Base-by-base conservation (phyloP, 108 stramenopile species). In the Parietichytrium sp. region DNA sequence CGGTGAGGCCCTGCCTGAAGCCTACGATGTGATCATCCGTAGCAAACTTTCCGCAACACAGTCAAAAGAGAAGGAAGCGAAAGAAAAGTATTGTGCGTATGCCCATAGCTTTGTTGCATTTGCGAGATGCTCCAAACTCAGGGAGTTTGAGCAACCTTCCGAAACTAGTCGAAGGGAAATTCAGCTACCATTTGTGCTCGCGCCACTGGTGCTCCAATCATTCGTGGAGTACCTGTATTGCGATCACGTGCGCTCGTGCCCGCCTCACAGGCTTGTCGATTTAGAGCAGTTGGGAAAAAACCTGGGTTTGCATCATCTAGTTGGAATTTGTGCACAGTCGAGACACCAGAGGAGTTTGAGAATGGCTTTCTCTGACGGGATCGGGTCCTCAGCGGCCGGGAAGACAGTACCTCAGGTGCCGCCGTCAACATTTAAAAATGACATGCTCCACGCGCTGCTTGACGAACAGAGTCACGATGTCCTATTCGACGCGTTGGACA, bases 251-350 rank as follows among this genome's bases (percentile, higher is more conserved):
- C 61, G 61, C 8, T 72, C 3, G 13, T 72, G 61, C 20, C 61
- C 61, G 12, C 61, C 61, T 33, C 61, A 72, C 33, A 72, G 61
- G 61, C 3, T 72, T 8, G 45, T 72, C 42, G 61, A 72, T 20
- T 25, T 72, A 25, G 38, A 72, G 61, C 61, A 72, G 42, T 33
- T 72, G 10, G 61, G 38, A 1, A 42, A 72, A 20, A 33, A n/a
- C 25, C 61, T 72, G 8, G 61, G 42, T 12, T 42, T 72, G 61
- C 38, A 1, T n/a, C 61, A 72, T 27, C 61, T 72, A 0, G 38
- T 45, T 10, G 61, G 61, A 6, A 33, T 72, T 42, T 72, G 61
- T 42, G 45, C 36, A 42, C 61, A 45, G 23, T 33, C 61, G 42
- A 33, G 61, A 6, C 61, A 72, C 20, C 61, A 72, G 42, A 33